Conservation (phyloP, 192 early-diverging fungal species). For the Martensiomyces pterosporus region DNA sequence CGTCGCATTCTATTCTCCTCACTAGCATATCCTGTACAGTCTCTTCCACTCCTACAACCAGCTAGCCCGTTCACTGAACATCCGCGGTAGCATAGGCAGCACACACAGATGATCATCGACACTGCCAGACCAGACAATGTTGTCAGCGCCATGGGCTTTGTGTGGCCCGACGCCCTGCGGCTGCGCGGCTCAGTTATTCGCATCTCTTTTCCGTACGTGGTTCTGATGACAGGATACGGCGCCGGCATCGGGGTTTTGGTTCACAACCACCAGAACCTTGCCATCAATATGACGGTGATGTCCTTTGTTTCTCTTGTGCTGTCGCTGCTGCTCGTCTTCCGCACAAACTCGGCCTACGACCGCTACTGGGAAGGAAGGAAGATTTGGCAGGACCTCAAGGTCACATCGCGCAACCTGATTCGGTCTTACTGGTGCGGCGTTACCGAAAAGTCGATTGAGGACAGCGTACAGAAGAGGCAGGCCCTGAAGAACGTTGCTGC, state of each 20-base stretch:
- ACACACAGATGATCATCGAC: constrained; percentile 35
- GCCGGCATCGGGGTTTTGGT: constrained; percentile 46
- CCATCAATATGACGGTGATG: constrained; percentile 38
- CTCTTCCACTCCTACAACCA: too few species aligned
- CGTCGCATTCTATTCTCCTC: too few species aligned
- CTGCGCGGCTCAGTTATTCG: constrained; percentile 50
- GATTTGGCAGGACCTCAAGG: constrained; percentile 69
- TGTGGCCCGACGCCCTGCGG: constrained; percentile 41
- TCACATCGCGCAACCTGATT: constrained; percentile 69
- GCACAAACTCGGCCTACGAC: constrained; percentile 62
- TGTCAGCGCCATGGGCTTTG: constrained; percentile 25
- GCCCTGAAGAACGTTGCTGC: constrained; percentile 78
- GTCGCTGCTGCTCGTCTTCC: constrained; percentile 55
- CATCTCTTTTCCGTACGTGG: constrained; percentile 30
- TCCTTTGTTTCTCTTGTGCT: constrained; percentile 49
- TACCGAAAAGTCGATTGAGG: constrained; percentile 52
- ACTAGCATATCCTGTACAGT: too few species aligned
- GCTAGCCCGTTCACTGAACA: too few species aligned
- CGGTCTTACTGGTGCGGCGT: constrained; percentile 74
- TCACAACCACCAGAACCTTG: constrained; percentile 21
- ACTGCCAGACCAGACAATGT: constrained; percentile 23
- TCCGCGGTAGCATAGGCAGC: background rate
- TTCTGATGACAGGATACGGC: constrained; percentile 42
- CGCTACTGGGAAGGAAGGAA: constrained; percentile 87
- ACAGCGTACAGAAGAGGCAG: constrained; percentile 52